These are phyloP conservation scores for Pseudocercospora macadamiae DNA, from an alignment of 2,329 filamentous ascomycete species.

Conservation along the genomic window DNA sequence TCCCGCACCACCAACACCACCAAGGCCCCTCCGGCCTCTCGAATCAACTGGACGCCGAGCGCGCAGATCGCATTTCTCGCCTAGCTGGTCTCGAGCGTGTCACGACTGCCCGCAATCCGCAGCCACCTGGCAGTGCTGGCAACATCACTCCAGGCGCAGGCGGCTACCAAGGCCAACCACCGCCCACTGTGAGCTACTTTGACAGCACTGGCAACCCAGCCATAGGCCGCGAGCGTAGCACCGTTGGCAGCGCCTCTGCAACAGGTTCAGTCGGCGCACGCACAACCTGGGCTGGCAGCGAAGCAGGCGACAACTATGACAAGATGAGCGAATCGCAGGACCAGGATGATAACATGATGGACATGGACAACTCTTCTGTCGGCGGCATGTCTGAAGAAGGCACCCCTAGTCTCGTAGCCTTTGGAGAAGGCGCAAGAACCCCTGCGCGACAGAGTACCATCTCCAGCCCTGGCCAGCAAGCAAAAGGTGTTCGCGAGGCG, in stretches of 20 bases:
- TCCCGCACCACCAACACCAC: constrained; percentile 59
- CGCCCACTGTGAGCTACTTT: constrained; percentile 67
- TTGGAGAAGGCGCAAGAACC: constrained; percentile 81
- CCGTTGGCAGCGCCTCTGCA: constrained; percentile 86
- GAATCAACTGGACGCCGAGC: constrained; percentile 56
- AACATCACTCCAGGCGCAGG: constrained; percentile 38
- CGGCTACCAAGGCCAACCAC: constrained; percentile 10
- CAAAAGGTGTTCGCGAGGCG: constrained; percentile 41
- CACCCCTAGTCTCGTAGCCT: constrained; percentile 81
- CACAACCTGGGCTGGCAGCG: constrained; percentile 69
- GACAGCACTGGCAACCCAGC: constrained; percentile 70
- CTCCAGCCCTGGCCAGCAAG: constrained; percentile 52
- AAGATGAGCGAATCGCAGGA: constrained; percentile 64
- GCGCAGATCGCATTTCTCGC: constrained; percentile 84
- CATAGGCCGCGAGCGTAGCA: constrained; percentile 76
- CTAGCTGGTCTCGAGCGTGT: constrained; percentile 89
- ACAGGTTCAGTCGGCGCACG: constrained; percentile 75
- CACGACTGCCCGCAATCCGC: constrained; percentile 66
- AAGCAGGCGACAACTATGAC: constrained; percentile 57
- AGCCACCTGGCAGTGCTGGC: constrained; percentile 44
- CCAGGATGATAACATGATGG: constrained; percentile 28
- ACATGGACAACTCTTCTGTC: constrained; percentile 60
- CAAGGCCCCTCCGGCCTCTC: constrained; percentile 52
- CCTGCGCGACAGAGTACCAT: constrained; percentile 67
- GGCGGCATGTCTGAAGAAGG: constrained; percentile 86